A percentile compares a stretch with the other conserved stretches of the same genome.
These are phyloP conservation scores for Schwanniomyces yamadae DNA, from an alignment of 805 yeast species.

Conservation along the genomic window DNA sequence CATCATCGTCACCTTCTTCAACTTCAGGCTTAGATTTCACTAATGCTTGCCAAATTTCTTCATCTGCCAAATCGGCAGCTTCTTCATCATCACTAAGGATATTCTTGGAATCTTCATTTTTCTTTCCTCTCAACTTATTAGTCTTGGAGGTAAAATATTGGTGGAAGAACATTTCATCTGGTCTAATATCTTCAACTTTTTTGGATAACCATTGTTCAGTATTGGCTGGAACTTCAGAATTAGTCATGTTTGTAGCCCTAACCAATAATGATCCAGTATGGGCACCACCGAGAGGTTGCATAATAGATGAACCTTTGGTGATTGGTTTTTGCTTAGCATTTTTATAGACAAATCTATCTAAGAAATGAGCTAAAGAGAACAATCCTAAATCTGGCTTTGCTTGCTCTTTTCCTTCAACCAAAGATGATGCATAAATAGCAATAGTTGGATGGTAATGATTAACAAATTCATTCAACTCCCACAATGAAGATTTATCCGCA, in stretches of 20 bases:
- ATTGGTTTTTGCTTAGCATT: conserved; percentile 77
- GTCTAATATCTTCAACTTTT: conserved; percentile 64
- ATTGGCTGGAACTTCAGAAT: conserved; percentile 67
- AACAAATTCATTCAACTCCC: conserved; percentile 79
- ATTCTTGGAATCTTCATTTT: conserved; percentile 24
- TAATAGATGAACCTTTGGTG: conserved; percentile 85
- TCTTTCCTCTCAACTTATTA: conserved; percentile 26
- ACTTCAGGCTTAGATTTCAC: conserved; percentile 73
- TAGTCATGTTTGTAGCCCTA: conserved; percentile 49
- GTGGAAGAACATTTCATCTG: conserved; percentile 86
- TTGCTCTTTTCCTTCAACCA: conserved; percentile 49
- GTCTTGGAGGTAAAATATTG: conserved; percentile 75
- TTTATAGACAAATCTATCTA: conserved; percentile 93
- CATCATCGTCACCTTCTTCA: conserved; percentile 44
- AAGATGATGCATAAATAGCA: conserved; percentile 69
- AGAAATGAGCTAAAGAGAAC: conserved; percentile 83
- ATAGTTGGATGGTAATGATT: conserved; percentile 93
- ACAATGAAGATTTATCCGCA: conserved; percentile 76
- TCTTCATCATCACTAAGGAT: conserved; percentile 31
- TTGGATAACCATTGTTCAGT: conserved; percentile 79
- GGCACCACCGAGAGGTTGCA: conserved; percentile 95
- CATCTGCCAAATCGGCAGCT: conserved; percentile 56
- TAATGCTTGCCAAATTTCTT: conserved; percentile 78
- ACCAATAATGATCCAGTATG: conserved; percentile 70
- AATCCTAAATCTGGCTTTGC: conserved; percentile 88